Conservation (phyloP, 768 basidiomycete species). For the Tylopilus vinaceipallidus region DNA sequence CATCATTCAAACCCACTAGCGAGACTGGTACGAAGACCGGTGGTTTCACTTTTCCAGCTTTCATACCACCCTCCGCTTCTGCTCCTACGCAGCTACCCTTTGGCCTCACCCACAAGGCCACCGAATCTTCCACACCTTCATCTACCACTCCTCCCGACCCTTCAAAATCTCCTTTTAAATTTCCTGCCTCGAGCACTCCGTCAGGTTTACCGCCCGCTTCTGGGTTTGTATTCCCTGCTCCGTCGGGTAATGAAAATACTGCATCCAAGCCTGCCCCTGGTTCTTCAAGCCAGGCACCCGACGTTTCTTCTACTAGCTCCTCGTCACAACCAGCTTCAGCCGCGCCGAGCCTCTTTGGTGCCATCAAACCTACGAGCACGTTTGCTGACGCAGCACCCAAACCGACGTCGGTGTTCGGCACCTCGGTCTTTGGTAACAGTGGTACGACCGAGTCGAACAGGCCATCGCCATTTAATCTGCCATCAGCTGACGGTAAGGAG, state of each 20-base stretch:
- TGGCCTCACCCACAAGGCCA: conserved; percentile 16
- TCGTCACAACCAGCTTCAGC: conserved; percentile 15
- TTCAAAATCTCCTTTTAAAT: conserved; percentile 32
- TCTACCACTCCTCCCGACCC: conserved; percentile 17
- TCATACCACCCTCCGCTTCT: conserved; percentile 20
- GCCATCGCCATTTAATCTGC: conserved; percentile 8
- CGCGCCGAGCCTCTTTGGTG: conserved; percentile 24
- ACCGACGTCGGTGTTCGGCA: conserved; percentile 25
- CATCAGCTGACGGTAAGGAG: conserved; percentile 12
- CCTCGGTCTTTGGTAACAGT: conserved; percentile 25
- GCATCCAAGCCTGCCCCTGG: conserved; percentile 4
- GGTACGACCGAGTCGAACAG: conserved; percentile 15
- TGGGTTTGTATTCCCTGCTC: conserved; percentile 18
- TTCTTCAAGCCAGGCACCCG: conserved; percentile 11
- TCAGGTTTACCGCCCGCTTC: conserved; percentile 10
- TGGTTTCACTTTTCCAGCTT: conserved; percentile 28
- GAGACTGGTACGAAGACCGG: conserved; percentile 20
- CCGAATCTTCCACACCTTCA: conserved; percentile 10
- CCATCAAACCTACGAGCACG: conserved; percentile 13
- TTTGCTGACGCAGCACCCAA: conserved; percentile 24
- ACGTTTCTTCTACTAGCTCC: conserved; percentile 3
- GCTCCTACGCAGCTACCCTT: conserved; percentile 12
- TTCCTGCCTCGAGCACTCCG: conserved; percentile 12
- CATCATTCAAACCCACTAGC: conserved; percentile 9
- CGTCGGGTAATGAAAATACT: conserved; percentile 8